These are phyloP conservation scores for Saturnispora besseyi DNA, from an alignment of 805 yeast genomes.

Conservation along the genomic window DNA sequence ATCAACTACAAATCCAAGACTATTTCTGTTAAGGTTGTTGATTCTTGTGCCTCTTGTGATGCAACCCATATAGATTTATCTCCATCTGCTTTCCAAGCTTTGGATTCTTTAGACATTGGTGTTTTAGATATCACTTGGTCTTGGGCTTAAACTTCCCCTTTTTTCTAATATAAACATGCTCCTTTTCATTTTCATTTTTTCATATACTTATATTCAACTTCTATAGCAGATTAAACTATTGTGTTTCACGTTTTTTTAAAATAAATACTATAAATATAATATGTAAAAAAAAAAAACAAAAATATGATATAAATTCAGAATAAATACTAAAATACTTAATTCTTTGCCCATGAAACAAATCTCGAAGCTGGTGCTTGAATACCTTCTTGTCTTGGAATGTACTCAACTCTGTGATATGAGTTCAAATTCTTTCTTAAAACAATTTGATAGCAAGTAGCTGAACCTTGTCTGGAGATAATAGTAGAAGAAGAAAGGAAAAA, in stretches of 20 bases:
- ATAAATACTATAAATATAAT: neutral
- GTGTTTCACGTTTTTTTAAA: neutral
- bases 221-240: neutral
- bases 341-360: slow-evolving; percentile 50
- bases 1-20: slow-evolving; percentile 40
- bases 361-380: slow-evolving; percentile 48
- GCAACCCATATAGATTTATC: slow-evolving; percentile 43
- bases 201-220: neutral
- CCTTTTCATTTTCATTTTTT: neutral
- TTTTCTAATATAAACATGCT: neutral
- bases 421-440: slow-evolving; percentile 84
- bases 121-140: slow-evolving; percentile 40
- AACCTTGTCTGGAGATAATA: slow-evolving; percentile 85
- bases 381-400: slow-evolving; percentile 72
- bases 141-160: slow-evolving; percentile 20
- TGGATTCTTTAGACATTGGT: slow-evolving; percentile 40
- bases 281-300: neutral
- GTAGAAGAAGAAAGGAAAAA: slow-evolving; percentile 76
- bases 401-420: slow-evolving; percentile 74
- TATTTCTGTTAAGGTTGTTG: slow-evolving; percentile 45
- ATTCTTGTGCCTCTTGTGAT: slow-evolving; percentile 43
- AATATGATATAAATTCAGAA: neutral
- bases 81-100: slow-evolving; percentile 39
- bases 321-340: neutral
- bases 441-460: slow-evolving; percentile 87